Conservation (phyloP, 805 yeast species). For the Yarrowia sp. region DNA sequence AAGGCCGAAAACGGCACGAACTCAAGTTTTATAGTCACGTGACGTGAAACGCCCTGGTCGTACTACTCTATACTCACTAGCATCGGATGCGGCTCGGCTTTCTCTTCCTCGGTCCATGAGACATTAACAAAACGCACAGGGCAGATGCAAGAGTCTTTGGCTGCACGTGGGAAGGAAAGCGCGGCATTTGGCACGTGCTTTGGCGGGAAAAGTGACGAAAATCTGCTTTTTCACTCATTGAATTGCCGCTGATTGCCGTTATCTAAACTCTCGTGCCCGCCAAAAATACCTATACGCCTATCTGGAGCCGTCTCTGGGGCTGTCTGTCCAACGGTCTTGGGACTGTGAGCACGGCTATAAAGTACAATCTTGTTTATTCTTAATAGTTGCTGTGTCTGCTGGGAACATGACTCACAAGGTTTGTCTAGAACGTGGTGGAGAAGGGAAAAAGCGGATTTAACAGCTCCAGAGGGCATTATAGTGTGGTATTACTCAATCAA, state of each 20-base stretch:
- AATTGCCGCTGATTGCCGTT: too few relatives aligned
- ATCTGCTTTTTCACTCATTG: too few relatives aligned
- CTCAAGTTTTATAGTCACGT: too few relatives aligned
- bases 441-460: too few relatives aligned
- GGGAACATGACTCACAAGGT: constrained; percentile 25
- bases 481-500: not conserved
- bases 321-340: too few relatives aligned
- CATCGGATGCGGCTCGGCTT: constrained; percentile 32
- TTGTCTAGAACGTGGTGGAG: not conserved
- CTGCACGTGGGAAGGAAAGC: constrained; percentile 27
- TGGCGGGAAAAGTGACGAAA: too few relatives aligned
- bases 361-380: constrained; percentile 5
- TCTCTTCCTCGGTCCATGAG: constrained; percentile 31
- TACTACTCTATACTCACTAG: too few relatives aligned
- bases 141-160: constrained; percentile 2
- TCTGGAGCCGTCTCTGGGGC: not conserved
- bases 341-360: constrained; percentile 3
- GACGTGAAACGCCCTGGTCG: too few relatives aligned
- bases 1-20: too few relatives aligned
- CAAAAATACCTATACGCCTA: not conserved
- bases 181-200: constrained; percentile 23
- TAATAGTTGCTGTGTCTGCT: constrained; percentile 24
- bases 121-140: constrained; percentile 14
- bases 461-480: not conserved
- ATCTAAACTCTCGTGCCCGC: not conserved